phyloP scores from a whole-genome alignment of 2,329 filamentous ascomycete genomes.

The Hymenoscyphus linearis region DNA sequence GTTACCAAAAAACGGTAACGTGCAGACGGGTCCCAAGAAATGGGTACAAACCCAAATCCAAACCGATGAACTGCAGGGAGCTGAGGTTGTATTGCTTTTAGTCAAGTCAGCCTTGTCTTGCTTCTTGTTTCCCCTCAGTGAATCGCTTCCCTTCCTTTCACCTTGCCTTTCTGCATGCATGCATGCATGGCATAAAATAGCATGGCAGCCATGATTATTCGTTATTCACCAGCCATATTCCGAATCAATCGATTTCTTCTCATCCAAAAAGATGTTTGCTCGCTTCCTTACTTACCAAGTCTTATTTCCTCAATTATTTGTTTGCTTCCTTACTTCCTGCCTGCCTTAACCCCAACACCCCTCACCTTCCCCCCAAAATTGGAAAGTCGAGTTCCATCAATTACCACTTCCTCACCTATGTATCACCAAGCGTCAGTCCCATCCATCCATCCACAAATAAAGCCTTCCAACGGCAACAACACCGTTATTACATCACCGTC shows the following conservation, averaged over 20 bases:
- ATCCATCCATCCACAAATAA: background rate
- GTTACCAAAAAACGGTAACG: constrained; percentile 1
- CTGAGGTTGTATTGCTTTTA: background rate
- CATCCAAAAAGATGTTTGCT: too few species aligned
- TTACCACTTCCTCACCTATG: too few species aligned
- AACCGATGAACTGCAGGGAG: background rate
- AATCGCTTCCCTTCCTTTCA: background rate
- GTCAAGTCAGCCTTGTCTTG: background rate
- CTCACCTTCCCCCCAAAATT: too few species aligned
- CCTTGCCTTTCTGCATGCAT: background rate
- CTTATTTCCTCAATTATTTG: too few species aligned
- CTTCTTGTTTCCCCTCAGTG: too few species aligned
- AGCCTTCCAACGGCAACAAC: background rate
- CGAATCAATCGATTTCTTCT: too few species aligned
- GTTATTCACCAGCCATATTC: background rate
- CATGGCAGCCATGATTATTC: background rate
- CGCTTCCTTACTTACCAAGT: too few species aligned
- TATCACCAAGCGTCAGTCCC: background rate
- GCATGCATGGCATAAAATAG: too few species aligned
- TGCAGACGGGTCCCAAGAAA: background rate
- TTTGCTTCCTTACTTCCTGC: too few species aligned
- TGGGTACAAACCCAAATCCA: background rate
- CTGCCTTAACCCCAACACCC: too few species aligned
- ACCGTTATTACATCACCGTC: too few species aligned
- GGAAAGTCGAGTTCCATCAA: too few species aligned